Conservation (phyloP, 2,329 filamentous ascomycete genomes). For the Pseudogymnoascus destructans region DNA sequence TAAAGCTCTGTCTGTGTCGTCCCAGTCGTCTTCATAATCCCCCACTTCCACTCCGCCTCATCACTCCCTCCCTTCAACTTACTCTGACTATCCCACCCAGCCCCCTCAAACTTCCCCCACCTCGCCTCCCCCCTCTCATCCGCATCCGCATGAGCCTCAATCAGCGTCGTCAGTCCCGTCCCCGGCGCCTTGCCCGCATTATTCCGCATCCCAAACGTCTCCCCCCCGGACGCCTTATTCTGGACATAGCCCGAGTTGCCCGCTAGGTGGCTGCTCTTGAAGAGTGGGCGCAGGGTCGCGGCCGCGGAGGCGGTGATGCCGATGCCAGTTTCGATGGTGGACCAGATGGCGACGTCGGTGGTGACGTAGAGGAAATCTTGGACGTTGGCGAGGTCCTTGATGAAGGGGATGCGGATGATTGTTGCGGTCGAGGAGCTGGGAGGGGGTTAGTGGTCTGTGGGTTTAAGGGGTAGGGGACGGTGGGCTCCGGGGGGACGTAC, state of each 20-base stretch:
- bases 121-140: constrained; percentile 13
- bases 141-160: constrained; percentile 13
- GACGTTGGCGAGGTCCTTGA: constrained; percentile 27
- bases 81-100: constrained; percentile 14
- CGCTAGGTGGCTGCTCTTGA: constrained; percentile 12
- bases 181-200: not conserved
- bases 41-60: constrained; percentile 14
- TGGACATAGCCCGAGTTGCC: not conserved
- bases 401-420: constrained; percentile 32
- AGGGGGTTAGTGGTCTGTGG: constrained; percentile 8
- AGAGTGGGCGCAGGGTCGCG: constrained; percentile 30
- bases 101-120: constrained; percentile 12
- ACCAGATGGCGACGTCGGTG: constrained; percentile 33
- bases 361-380: constrained; percentile 31
- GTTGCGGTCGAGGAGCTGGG: constrained; percentile 30
- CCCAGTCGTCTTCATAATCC: constrained; percentile 13
- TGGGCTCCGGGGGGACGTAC: constrained; percentile 23
- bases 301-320: constrained; percentile 30
- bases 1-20: constrained; percentile 14
- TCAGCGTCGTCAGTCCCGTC: not conserved
- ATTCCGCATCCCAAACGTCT: not conserved
- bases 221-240: not conserved
- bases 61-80: constrained; percentile 9
- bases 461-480: not conserved
- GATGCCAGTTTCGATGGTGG: constrained; percentile 31